phyloP scores from a whole-genome alignment of 306 rosid genomes.

The Begonia loranthoides region DNA sequence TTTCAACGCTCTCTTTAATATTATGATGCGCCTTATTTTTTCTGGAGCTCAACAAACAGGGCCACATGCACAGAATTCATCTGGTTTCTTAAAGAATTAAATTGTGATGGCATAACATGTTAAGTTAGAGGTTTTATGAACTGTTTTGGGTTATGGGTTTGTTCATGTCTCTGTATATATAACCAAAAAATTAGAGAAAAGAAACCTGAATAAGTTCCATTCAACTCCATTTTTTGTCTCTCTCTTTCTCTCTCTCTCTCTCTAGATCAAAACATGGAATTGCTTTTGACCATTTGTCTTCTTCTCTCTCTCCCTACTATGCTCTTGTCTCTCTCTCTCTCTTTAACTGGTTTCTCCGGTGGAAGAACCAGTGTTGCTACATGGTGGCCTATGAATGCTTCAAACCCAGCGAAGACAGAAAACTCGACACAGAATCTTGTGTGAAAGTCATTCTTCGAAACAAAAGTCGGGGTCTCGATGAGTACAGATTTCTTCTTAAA shows the following conservation, averaged over 20 bases:
- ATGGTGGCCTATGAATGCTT: slow-evolving; percentile 70
- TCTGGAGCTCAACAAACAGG: no score
- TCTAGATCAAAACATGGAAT: slow-evolving; percentile 23
- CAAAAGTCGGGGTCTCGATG: slow-evolving; percentile 48
- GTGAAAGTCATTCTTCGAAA: slow-evolving; percentile 34
- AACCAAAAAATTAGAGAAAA: no score
- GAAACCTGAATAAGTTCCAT: background rate
- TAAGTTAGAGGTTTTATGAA: no score
- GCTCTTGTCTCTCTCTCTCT: slow-evolving; percentile 13
- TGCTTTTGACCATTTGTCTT: slow-evolving; percentile 10
- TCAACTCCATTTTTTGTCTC: background rate
- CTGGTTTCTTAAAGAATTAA: no score
- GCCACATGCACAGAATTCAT: no score
- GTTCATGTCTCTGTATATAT: no score
- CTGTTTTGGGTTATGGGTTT: no score
- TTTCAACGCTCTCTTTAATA: no score
- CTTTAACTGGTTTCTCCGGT: slow-evolving; percentile 18
- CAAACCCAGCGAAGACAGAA: slow-evolving; percentile 33
- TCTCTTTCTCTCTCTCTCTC: background rate
- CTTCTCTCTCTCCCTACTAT: slow-evolving; percentile 13
- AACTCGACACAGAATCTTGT: slow-evolving; percentile 28
- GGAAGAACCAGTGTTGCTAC: slow-evolving; percentile 42
- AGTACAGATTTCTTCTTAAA: slow-evolving; percentile 43
- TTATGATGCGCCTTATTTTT: no score
- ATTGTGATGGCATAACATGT: no score